These are phyloP conservation scores for Aspergillus ruber DNA, from an alignment of 2,329 filamentous ascomycete genomes.

Conservation along the genomic window DNA sequence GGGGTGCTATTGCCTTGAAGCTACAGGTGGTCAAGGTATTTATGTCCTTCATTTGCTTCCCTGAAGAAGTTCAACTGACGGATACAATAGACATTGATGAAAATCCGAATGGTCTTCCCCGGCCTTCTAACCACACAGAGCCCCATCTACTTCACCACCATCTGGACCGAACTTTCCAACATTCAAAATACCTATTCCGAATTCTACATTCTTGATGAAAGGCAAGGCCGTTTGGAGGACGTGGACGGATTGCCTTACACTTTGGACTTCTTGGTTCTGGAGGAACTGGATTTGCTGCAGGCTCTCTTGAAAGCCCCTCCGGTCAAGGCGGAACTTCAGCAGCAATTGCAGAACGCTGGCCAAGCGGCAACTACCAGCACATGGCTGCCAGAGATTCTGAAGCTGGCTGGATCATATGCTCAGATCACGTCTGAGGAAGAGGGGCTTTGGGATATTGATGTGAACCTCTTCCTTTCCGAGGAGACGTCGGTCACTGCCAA, in stretches of 20 bases:
- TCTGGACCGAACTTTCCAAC: constrained; percentile 79
- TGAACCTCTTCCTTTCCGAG: constrained; percentile 90
- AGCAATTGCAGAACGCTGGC: constrained; percentile 60
- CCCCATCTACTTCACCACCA: constrained; percentile 72
- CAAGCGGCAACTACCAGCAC: constrained; percentile 57
- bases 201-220: constrained; percentile 78
- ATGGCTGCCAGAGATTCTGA: constrained; percentile 86
- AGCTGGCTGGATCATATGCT: constrained; percentile 74
- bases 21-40: constrained; percentile 76
- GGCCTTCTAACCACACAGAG: constrained; percentile 76
- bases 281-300: constrained; percentile 93
- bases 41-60: neutral
- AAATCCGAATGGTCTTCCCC: constrained; percentile 78
- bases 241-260: constrained; percentile 89
- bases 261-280: constrained; percentile 84
- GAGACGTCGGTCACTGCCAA: constrained; percentile 93
- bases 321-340: constrained; percentile 81
- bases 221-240: constrained; percentile 83
- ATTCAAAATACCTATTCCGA: constrained; percentile 68
- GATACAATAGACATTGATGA: constrained; percentile 65
- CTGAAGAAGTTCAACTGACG: constrained; percentile 10
- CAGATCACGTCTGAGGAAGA: constrained; percentile 91
- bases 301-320: constrained; percentile 81
- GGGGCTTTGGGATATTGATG: constrained; percentile 92
- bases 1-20: constrained; percentile 79